A percentile compares a stretch with the other conserved stretches of the same genome.
phyloP scores from a whole-genome alignment of 495 filamentous ascomycete species.

The Chaetomium cochliodes region DNA sequence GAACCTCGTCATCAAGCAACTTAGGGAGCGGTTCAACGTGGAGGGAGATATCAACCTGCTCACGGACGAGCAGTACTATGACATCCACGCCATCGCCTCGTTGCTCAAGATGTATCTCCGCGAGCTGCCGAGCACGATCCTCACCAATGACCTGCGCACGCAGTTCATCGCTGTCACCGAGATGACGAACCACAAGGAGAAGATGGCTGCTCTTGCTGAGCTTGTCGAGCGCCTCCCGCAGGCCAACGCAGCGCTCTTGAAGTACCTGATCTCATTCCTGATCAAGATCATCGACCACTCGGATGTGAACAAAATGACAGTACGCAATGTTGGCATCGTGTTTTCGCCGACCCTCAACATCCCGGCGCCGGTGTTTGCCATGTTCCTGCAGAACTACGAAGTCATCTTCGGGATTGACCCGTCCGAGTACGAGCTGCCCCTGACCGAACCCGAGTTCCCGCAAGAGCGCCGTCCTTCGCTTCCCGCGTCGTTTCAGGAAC shows the following conservation, averaged over 20 bases:
- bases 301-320: constrained; percentile 95
- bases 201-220: constrained; percentile 76
- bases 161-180: constrained; percentile 86
- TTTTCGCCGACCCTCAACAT: constrained; percentile 99
- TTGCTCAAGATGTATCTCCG: constrained; percentile 91
- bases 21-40: constrained; percentile 87
- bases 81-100: constrained; percentile 94
- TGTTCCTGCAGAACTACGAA: constrained; percentile 88
- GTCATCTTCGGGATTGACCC: constrained; percentile 75
- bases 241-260: constrained; percentile 74
- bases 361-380: constrained; percentile 87
- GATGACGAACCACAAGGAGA: constrained; percentile 70
- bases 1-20: constrained; percentile 85
- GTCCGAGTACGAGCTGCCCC: constrained; percentile 54
- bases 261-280: constrained; percentile 79
- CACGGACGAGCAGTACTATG: constrained; percentile 79
- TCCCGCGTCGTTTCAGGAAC: constrained; percentile 33
- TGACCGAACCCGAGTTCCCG: constrained; percentile 24
- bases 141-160: constrained; percentile 85
- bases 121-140: constrained; percentile 84
- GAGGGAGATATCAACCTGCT: constrained; percentile 92
- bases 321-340: constrained; percentile 95
- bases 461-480: constrained; percentile 32
- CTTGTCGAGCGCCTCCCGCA: constrained; percentile 82
- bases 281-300: constrained; percentile 87